A percentile compares a stretch with the other conserved stretches of the same genome.
phyloP scores from a whole-genome alignment of 1,284 basidiomycete genomes.

The Chalciporus sp. region DNA sequence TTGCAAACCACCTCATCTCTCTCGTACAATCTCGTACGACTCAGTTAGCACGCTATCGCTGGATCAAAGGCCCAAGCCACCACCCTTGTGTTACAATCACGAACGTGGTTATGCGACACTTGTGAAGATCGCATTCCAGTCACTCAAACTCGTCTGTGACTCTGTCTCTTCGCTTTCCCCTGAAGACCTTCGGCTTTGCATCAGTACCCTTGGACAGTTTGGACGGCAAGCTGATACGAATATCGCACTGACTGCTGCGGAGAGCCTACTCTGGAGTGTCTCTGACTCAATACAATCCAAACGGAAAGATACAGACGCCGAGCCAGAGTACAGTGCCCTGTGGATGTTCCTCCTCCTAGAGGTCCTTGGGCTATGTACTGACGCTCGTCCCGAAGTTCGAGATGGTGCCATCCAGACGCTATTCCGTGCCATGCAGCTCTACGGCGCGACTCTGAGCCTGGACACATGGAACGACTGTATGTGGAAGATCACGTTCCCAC shows the following conservation, averaged over 20 bases:
- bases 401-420: conserved; percentile 94
- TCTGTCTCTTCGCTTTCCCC: conserved; percentile 82
- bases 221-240: conserved; percentile 93
- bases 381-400: conserved; percentile 84
- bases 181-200: conserved; percentile 83
- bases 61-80: conserved; percentile 46
- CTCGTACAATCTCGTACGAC: conserved; percentile 45
- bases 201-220: conserved; percentile 88
- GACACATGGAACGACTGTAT: conserved; percentile 88
- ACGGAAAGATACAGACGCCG: conserved; percentile 65
- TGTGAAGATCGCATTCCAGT: conserved; percentile 92
- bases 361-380: conserved; percentile 81
- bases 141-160: conserved; percentile 92
- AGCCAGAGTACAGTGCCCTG: conserved; percentile 73
- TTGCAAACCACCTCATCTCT: conserved; percentile 56
- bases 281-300: conserved; percentile 89
- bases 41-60: conserved; percentile 42
- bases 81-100: conserved; percentile 52
- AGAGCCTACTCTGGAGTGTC: conserved; percentile 89
- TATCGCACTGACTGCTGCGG: conserved; percentile 91
- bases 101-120: conserved; percentile 69
- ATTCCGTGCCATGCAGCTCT: conserved; percentile 92
- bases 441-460: conserved; percentile 79
- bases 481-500: conserved; percentile 88
- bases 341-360: conserved; percentile 93